A percentile compares a stretch with the other conserved stretches of the same genome.
Evolutionary conservation across 805 yeast species (phyloP).

Genomic region (Maudiozyma serrabonitensis): DNA sequence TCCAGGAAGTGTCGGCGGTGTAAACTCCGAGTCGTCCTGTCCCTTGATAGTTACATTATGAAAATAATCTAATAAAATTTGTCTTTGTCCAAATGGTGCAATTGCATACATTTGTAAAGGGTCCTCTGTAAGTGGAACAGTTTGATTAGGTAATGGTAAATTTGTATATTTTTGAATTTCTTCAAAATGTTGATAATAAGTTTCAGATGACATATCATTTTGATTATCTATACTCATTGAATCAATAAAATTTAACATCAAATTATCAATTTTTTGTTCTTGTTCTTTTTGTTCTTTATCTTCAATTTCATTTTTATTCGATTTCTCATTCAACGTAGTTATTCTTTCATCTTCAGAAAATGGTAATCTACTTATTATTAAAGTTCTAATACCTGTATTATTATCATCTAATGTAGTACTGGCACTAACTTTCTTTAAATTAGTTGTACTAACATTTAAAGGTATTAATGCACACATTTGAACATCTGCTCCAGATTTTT

Average conservation of each 20-base stretch:
- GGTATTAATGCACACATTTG: conserved; percentile 51
- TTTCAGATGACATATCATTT: conserved; percentile 8
- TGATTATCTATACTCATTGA: conserved; percentile 34
- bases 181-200: conserved; percentile 15
- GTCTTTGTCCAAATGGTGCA: conserved; percentile 21
- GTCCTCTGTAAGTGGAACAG: conserved; percentile 11
- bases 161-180: conserved; percentile 9
- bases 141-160: conserved; percentile 16
- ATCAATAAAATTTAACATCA: conserved; percentile 38
- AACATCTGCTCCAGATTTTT: conserved; percentile 38
- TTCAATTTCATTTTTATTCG: conserved; percentile 19
- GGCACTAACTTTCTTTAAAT: neutral
- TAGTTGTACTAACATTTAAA: conserved; percentile 8
- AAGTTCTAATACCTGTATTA: conserved; percentile 26
- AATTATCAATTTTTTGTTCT: conserved; percentile 29
- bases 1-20: conserved; percentile 24
- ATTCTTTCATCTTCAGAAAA: conserved; percentile 66
- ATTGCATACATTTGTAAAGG: conserved; percentile 26
- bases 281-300: conserved; percentile 15
- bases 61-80: conserved; percentile 19
- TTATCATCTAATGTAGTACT: conserved; percentile 1
- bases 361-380: conserved; percentile 51
- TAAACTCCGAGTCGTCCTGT: conserved; percentile 7
- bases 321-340: conserved; percentile 40
- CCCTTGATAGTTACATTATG: conserved; percentile 15